Conservation (phyloP, 257 asterid species). For the Solanum lignicaule region DNA sequence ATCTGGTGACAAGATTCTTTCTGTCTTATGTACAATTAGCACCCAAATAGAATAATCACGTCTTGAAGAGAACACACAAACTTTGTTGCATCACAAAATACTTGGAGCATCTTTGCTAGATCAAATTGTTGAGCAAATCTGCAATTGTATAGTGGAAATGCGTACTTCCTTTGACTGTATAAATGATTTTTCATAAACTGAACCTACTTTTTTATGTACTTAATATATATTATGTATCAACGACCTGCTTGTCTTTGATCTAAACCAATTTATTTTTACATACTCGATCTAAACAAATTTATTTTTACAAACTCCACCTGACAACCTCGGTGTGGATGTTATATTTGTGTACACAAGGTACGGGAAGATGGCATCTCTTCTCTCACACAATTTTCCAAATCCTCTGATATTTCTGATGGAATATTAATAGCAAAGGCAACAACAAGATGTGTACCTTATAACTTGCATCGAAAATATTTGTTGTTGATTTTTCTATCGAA, state of each 20-base stretch:
- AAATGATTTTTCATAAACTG: not conserved
- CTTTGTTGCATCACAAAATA: conserved; percentile 17
- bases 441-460: no score
- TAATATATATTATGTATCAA: not conserved
- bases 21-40: conserved; percentile 51
- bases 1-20: conserved; percentile 4
- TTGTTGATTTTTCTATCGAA: no score
- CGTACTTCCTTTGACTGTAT: conserved; percentile 24
- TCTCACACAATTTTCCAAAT: conserved; percentile 61
- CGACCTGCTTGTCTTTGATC: not conserved
- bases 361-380: conserved; percentile 69
- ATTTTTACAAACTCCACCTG: conserved; percentile 29
- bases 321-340: conserved; percentile 60
- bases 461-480: no score
- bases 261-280: no score
- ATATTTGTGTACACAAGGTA: conserved; percentile 70
- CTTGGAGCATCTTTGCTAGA: conserved; percentile 42
- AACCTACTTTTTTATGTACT: not conserved
- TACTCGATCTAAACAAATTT: not conserved
- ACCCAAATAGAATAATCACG: conserved; percentile 61
- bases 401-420: conserved; percentile 25
- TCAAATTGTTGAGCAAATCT: conserved; percentile 59
- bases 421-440: no score
- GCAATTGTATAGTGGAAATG: conserved; percentile 63
- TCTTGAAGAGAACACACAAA: conserved; percentile 52